Evolutionary conservation across 176 grass and related monocot genomes (phyloP), one percentile per base, ranked within the genome.

Genomic region (Raddia distichophylla): DNA sequence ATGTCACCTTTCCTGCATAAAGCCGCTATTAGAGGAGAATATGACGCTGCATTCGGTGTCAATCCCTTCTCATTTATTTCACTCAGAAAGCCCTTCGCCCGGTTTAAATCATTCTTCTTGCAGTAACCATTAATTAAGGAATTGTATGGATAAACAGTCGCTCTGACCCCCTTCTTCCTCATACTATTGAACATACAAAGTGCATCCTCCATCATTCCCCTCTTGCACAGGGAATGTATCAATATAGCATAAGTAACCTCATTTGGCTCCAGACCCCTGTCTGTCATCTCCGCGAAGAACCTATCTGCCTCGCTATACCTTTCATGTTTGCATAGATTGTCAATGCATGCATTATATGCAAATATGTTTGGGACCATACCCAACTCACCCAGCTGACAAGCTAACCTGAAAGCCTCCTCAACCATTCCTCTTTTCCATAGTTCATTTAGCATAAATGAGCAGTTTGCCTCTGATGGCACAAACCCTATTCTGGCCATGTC

Each of bases 111-210:
- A 69, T 71, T 83, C n/a, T 54, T 52, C 78, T 83, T 84, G 19
- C 94, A 93, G 19, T 91, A 92, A 73, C 88, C 94, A 67, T 97
- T 86, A 69, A 93, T 97, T 76, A 97, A 85, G 19, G 91, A 93
- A 87, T 91, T 97, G 71, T 93, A 97, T 54, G 94, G 94, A 73
- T 97, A 93, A 82, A 85, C 57, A 49, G 84, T 87, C 54, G 71
- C 49, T 40, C 19, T 74, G 45, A 93, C 48, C 55, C 64, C 77
- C 77, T 91, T 84, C 60, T 79, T 77, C 55, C 53, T 79, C 86
- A 93, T 87, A 83, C 56, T 88, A 85, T 59, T 50, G 64, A 97
- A 83, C 71, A 97, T 55, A 14, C 83, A 74, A 54, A 84, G 73
- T 55, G 90, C 91, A 18, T 83, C 81, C n/a, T 75, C 64, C 81